Percentiles rank a stretch among this genome's conserved stretches.
phyloP scores from a whole-genome alignment of 495 filamentous ascomycete genomes.

The Thermothielavioides terrestris region DNA sequence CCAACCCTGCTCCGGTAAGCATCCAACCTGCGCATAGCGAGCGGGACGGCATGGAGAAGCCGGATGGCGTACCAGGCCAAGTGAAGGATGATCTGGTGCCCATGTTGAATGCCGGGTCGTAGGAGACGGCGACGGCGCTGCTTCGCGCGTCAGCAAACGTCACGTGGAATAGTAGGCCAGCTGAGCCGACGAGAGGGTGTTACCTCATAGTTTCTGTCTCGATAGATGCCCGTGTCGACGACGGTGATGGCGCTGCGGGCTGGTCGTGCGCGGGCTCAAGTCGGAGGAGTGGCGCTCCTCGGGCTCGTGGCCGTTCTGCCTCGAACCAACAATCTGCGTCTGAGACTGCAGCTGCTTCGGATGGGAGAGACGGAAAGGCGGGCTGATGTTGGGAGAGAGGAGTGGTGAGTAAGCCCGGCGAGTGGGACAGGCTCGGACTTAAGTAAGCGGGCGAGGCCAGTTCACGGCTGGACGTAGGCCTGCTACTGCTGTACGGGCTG shows the following conservation, averaged over 20 bases:
- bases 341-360: slow-evolving; percentile 18
- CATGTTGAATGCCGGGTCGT: slow-evolving; percentile 39
- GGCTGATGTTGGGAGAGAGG: slow-evolving; percentile 21
- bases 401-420: slow-evolving; percentile 13
- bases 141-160: slow-evolving; percentile 8
- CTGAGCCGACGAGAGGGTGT: not conserved
- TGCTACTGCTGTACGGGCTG: slow-evolving; percentile 22
- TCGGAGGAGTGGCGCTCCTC: slow-evolving; percentile 27
- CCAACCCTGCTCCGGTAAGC: slow-evolving; percentile 25
- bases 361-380: slow-evolving; percentile 21
- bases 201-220: slow-evolving; percentile 37
- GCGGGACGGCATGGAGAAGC: not conserved
- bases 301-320: slow-evolving; percentile 16
- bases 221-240: slow-evolving; percentile 19
- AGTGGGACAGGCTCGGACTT: slow-evolving; percentile 21
- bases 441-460: slow-evolving; percentile 22
- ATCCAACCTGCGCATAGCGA: not conserved
- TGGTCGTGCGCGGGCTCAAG: slow-evolving; percentile 29
- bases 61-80: slow-evolving; percentile 31
- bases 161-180: not conserved
- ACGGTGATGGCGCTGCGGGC: slow-evolving; percentile 18
- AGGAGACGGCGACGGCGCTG: slow-evolving; percentile 40
- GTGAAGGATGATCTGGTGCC: slow-evolving; percentile 35
- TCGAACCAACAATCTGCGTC: slow-evolving; percentile 29
- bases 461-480: slow-evolving; percentile 22